A percentile compares a stretch with the other conserved stretches of the same genome.
These are phyloP conservation scores for Closterium sp. DNA, from an alignment of 139 green algal genomes.

Conservation along the genomic window DNA sequence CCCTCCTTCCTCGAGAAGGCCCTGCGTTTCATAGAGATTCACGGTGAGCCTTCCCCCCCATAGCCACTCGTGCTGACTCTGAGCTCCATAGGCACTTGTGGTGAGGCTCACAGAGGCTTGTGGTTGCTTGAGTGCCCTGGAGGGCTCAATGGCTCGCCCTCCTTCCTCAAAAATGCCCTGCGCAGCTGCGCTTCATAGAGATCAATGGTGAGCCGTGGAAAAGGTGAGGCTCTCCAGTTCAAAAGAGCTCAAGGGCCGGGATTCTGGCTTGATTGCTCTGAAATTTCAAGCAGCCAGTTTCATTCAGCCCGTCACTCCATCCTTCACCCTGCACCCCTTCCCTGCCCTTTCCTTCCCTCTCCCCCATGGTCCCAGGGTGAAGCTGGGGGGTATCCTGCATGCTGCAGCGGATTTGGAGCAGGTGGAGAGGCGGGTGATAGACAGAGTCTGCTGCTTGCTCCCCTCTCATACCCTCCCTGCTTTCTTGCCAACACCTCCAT, in stretches of 20 bases:
- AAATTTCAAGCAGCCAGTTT: too few species aligned
- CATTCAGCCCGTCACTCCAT: too few species aligned
- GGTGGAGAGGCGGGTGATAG: slow-evolving; percentile 41
- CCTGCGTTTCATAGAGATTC: slow-evolving; percentile 27
- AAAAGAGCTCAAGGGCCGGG: too few species aligned
- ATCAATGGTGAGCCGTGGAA: neutral
- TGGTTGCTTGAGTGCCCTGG: neutral
- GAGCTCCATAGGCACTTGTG: neutral
- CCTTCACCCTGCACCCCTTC: too few species aligned
- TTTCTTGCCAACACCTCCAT: neutral
- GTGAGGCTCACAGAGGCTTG: too few species aligned
- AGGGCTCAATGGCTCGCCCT: slow-evolving; percentile 31
- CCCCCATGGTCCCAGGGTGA: neutral
- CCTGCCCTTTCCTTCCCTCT: neutral
- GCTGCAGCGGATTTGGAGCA: slow-evolving; percentile 32
- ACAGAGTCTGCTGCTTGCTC: too few species aligned
- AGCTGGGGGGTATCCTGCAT: slow-evolving; percentile 37
- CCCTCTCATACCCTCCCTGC: too few species aligned
- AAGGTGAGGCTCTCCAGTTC: too few species aligned
- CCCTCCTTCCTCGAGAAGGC: slow-evolving; percentile 52
- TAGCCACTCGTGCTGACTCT: neutral
- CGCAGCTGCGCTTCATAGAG: slow-evolving; percentile 33
- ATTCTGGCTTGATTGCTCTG: too few species aligned
- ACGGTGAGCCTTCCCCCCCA: slow-evolving; percentile 11
- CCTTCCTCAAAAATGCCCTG: slow-evolving; percentile 38